phyloP scores from a whole-genome alignment of 345 rosid species.

The Gossypium sturtianum region DNA sequence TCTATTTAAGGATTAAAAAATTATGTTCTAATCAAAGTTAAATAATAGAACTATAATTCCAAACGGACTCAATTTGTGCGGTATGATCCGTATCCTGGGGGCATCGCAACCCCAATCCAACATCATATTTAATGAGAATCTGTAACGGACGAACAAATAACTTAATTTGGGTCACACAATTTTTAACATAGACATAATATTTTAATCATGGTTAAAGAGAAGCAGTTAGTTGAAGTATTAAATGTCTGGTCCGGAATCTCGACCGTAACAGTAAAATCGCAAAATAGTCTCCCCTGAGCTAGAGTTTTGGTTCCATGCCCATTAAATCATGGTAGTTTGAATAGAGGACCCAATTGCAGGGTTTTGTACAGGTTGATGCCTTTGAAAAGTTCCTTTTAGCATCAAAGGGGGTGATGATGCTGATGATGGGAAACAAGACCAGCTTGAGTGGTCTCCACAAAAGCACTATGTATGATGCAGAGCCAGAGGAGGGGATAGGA shows the following conservation, averaged over 20 bases:
- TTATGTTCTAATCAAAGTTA: fast-evolving
- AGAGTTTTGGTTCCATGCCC: not conserved
- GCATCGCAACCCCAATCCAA: too few relatives aligned
- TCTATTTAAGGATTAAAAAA: too few relatives aligned
- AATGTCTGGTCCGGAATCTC: not conserved
- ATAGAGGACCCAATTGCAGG: not conserved
- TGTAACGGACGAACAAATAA: too few relatives aligned
- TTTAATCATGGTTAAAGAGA: not conserved
- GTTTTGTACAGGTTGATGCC: not conserved
- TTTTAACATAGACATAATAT: too few relatives aligned
- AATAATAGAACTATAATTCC: too few relatives aligned
- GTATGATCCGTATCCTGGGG: fast-evolving
- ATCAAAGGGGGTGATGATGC: not conserved
- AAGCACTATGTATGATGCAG: conserved; percentile 18
- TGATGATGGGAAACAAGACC: conserved; percentile 9
- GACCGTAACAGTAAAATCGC: not conserved
- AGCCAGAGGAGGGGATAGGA: too few relatives aligned
- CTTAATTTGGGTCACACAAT: too few relatives aligned
- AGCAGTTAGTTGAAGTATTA: not conserved
- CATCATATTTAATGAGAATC: too few relatives aligned
- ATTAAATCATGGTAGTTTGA: not conserved
- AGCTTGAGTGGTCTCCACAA: conserved; percentile 25
- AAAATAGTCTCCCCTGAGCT: not conserved
- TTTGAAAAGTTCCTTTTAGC: conserved; percentile 8
- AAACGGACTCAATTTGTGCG: too few relatives aligned